These are phyloP conservation scores for Sedum album DNA, from an alignment of 164 flowering plant species.

Conservation along the genomic window DNA sequence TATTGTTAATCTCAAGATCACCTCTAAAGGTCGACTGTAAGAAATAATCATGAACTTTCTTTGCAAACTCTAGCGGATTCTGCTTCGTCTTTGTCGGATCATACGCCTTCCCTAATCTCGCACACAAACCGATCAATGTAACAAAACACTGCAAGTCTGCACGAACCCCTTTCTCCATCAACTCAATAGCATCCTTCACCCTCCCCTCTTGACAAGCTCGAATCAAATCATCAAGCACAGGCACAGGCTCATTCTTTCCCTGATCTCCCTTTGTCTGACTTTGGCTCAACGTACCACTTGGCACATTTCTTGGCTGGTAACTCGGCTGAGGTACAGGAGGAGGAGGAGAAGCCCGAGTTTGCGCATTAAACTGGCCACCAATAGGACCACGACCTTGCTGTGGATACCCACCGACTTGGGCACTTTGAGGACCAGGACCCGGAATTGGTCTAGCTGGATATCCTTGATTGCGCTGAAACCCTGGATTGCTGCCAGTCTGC, in stretches of 20 bases:
- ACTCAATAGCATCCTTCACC: constrained; percentile 54
- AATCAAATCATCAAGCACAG: constrained; percentile 30
- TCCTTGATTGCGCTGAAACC: constrained; percentile 7
- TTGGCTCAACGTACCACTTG: constrained; percentile 12
- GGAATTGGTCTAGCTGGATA: not conserved
- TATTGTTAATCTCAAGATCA: constrained; percentile 42
- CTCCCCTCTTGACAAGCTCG: constrained; percentile 46
- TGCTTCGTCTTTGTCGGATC: constrained; percentile 16
- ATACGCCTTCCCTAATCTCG: constrained; percentile 10
- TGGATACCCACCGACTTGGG: constrained; percentile 4
- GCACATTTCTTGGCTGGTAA: constrained; percentile 2
- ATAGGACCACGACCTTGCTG: not conserved
- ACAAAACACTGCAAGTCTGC: constrained; percentile 41
- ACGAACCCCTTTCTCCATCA: constrained; percentile 46
- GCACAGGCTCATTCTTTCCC: constrained; percentile 14
- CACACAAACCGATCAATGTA: constrained; percentile 36
- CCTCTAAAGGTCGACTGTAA: constrained; percentile 45
- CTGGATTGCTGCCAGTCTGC: constrained; percentile 10
- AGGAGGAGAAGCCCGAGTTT: not conserved
- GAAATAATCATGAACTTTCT: constrained; percentile 58
- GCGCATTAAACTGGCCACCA: not conserved
- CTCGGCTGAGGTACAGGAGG: not conserved
- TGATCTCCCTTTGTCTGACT: constrained; percentile 12
- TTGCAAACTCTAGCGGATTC: constrained; percentile 49
- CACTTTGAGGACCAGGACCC: not conserved